Base-by-base conservation (phyloP, 257 asterid species). In the Capsicum baccatum region DNA sequence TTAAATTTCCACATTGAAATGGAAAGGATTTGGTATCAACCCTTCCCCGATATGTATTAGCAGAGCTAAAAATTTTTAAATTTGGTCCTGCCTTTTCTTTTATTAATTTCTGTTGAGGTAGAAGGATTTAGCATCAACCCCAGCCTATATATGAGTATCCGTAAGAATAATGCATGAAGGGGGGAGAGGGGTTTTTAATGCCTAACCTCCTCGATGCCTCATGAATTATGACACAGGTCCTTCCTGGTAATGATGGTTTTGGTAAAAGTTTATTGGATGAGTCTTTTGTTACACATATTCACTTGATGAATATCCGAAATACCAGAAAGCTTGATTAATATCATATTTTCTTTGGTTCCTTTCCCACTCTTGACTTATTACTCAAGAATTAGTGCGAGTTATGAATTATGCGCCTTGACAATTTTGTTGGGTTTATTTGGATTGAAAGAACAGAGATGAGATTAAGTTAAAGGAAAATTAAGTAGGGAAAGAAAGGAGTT, bases 181-280 rank as follows among this genome's bases (percentile, higher is more conserved):
- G 48, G 13, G 19, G 47, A 35, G 74, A 67, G 74, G 74, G 11
- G 0, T 7, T 35, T 66, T 14, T 66, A 66, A 68, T 68, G 10
- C 54, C 54, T 68, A 39, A 39, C 78, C 78, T 68, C 78, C 78
- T 68, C 54, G 39, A 39, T 68, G 16, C 78, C 78, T 68, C 15
- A 54, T 37, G 78, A 39, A 68, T 39, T 68, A 68, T 37, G 76
- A 68, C 50, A 39, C 26, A 68, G 76, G 52, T 39, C 76, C 76
- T 37, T 68, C 76, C 48, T 68, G 73, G 47, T 63, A 13, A 33
- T 66, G 73, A 17, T 66, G 73, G 9, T 12, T 68, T 68, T 68
- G 76, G 26, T 15, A 37, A 68, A 15, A 9, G 14, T 37, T 35
- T 21, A 7, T 14, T 68, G 78, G 78, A 68, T 8, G 54, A 8